Conservation (phyloP, 768 basidiomycete genomes). For the Leucocoprinus birnbaumii region DNA sequence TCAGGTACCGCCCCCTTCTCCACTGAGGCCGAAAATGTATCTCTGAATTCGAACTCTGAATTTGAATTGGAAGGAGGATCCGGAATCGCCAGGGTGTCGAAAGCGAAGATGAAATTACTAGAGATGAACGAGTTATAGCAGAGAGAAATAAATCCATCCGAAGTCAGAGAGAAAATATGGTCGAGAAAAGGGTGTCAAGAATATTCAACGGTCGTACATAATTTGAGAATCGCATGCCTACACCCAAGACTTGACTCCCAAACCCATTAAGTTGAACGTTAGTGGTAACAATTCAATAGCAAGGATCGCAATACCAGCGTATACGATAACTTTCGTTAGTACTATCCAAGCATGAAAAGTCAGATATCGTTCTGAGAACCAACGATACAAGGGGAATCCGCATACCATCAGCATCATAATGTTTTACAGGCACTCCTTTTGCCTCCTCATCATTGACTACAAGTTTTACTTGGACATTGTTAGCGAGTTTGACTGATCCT, state of each 20-base stretch:
- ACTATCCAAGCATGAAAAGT: constrained; percentile 40
- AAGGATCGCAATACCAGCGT: constrained; percentile 79
- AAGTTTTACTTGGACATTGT: constrained; percentile 19
- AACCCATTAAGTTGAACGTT: constrained; percentile 64
- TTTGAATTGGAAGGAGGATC: no score
- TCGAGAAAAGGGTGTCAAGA: no score
- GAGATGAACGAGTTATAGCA: no score
- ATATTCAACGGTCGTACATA: no score
- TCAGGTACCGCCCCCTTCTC: no score
- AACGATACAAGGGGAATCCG: constrained; percentile 9
- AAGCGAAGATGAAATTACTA: no score
- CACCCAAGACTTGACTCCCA: constrained; percentile 48
- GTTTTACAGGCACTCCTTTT: constrained; percentile 44
- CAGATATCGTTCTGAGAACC: not conserved
- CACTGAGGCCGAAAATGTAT: not conserved
- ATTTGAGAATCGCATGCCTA: constrained; percentile 1
- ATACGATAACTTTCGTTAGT: constrained; percentile 87
- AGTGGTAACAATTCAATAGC: constrained; percentile 62
- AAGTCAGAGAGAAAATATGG: no score
- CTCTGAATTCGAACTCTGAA: no score
- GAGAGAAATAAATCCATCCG: no score
- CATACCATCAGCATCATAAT: constrained; percentile 86
- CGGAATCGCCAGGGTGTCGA: no score
- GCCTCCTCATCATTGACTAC: constrained; percentile 28
- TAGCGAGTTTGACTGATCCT: constrained; percentile 20